phyloP scores from a whole-genome alignment of 192 early-diverging fungal genomes.

The Piromyces sp. region DNA sequence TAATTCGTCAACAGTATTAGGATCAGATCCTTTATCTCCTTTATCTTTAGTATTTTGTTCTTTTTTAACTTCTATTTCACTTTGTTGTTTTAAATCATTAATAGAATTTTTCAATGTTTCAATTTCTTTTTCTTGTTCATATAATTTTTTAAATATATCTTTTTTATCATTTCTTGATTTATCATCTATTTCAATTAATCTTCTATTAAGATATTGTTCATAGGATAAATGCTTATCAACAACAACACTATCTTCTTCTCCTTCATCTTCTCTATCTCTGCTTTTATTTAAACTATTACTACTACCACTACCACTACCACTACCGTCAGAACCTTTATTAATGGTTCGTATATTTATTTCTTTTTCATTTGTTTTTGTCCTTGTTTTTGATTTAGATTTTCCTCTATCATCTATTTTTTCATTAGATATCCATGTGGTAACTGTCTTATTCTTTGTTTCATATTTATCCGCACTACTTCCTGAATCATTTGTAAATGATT shows the following conservation, averaged over 20 bases:
- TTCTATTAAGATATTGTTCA: background rate
- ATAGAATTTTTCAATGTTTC: background rate
- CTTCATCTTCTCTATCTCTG: too few species aligned
- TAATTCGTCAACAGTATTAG: too few species aligned
- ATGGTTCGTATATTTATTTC: too few species aligned
- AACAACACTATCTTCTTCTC: background rate
- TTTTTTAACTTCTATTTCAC: background rate
- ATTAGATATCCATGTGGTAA: background rate
- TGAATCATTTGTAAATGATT: too few species aligned
- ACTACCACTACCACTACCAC: background rate
- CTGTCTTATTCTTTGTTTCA: background rate
- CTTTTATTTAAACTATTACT: background rate
- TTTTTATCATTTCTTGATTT: background rate
- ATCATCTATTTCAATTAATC: background rate
- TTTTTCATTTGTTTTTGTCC: background rate
- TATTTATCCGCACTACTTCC: too few species aligned
- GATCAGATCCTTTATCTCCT: too few species aligned
- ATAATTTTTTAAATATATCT: background rate
- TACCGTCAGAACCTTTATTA: too few species aligned
- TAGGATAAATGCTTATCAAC: background rate
- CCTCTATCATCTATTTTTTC: background rate
- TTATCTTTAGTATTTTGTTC: background rate
- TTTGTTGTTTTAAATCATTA: background rate
- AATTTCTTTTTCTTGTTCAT: background rate
- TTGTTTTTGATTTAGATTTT: background rate